Evolutionary conservation across 2,329 filamentous ascomycete species (phyloP).

Genomic region (Pseudopithomyces chartarum): DNA sequence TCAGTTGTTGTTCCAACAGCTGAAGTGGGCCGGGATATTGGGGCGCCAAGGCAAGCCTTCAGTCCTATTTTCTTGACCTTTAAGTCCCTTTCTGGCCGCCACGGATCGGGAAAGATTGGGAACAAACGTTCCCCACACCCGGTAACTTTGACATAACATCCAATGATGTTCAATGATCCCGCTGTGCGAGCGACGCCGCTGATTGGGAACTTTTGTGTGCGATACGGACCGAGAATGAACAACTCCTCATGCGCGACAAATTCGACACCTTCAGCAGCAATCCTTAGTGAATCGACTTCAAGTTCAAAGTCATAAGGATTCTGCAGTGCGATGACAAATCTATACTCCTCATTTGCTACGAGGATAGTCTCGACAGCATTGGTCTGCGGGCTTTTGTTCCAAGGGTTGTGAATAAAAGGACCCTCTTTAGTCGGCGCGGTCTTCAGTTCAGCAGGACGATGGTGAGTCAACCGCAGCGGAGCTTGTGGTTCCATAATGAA

Average conservation of each 20-base stretch:
- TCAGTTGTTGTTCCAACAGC: constrained; percentile 32
- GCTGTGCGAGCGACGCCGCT: constrained; percentile 68
- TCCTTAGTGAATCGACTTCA: constrained; percentile 78
- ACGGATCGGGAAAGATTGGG: constrained; percentile 78
- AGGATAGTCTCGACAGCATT: constrained; percentile 68
- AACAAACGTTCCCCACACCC: constrained; percentile 84
- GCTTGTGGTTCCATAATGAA: constrained; percentile 61
- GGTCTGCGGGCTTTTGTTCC: constrained; percentile 68
- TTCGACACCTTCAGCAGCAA: constrained; percentile 74
- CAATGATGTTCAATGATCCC: constrained; percentile 74
- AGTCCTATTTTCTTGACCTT: constrained; percentile 81
- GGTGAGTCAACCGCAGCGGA: constrained; percentile 35
- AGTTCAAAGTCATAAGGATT: constrained; percentile 95
- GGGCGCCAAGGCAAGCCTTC: constrained; percentile 53
- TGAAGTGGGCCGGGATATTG: constrained; percentile 48
- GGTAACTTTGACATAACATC: constrained; percentile 77
- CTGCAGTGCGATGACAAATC: constrained; percentile 82
- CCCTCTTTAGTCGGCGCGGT: constrained; percentile 55
- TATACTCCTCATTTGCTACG: constrained; percentile 77
- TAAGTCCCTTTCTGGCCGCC: constrained; percentile 69
- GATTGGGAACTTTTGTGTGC: constrained; percentile 78
- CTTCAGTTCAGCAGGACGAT: constrained; percentile 41
- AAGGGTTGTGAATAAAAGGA: constrained; percentile 95
- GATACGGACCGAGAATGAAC: constrained; percentile 76
- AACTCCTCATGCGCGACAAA: constrained; percentile 71